Percentiles rank a stretch among this genome's conserved stretches.
Evolutionary conservation across 192 early-diverging fungal genomes (phyloP).

Genomic region (Coemansia sp.): DNA sequence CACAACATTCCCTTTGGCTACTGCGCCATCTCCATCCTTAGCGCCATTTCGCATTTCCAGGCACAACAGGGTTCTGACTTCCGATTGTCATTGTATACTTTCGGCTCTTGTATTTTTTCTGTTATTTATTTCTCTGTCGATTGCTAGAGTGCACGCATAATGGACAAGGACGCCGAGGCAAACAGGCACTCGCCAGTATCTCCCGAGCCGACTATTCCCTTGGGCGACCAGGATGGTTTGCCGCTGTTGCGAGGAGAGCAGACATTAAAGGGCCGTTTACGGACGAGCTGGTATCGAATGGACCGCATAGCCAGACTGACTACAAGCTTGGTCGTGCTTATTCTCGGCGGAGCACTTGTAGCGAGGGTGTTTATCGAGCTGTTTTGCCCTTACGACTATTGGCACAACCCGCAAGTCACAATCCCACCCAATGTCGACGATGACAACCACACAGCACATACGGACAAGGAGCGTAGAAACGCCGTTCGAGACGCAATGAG

Average conservation of each 20-base stretch:
- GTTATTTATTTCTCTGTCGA: not conserved
- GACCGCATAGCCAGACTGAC: conserved; percentile 37
- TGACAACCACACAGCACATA: conserved; percentile 18
- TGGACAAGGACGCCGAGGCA: conserved; percentile 10
- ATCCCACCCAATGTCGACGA: conserved; percentile 31
- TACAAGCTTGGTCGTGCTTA: conserved; percentile 23
- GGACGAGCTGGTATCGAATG: conserved; percentile 35
- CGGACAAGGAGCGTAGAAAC: conserved; percentile 35
- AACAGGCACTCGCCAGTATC: conserved; percentile 12
- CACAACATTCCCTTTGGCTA: conserved; percentile 20
- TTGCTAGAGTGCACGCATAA: not conserved
- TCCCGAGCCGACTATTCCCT: conserved; percentile 21
- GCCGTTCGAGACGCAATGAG: conserved; percentile 48
- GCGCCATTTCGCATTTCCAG: conserved; percentile 6
- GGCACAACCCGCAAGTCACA: conserved; percentile 36
- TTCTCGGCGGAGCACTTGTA: conserved; percentile 19
- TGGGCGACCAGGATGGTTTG: conserved; percentile 16
- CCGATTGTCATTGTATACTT: not conserved
- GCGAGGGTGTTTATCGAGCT: conserved; percentile 34
- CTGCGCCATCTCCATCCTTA: conserved; percentile 2
- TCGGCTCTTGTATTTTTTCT: conserved; percentile 1
- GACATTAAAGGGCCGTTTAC: conserved; percentile 24
- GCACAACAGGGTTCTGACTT: conserved; percentile 5
- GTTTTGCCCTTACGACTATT: conserved; percentile 35
- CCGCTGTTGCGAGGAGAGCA: conserved; percentile 26